Base-by-base conservation (phyloP, 805 yeast genomes). In the Maudiozyma turicensis region DNA sequence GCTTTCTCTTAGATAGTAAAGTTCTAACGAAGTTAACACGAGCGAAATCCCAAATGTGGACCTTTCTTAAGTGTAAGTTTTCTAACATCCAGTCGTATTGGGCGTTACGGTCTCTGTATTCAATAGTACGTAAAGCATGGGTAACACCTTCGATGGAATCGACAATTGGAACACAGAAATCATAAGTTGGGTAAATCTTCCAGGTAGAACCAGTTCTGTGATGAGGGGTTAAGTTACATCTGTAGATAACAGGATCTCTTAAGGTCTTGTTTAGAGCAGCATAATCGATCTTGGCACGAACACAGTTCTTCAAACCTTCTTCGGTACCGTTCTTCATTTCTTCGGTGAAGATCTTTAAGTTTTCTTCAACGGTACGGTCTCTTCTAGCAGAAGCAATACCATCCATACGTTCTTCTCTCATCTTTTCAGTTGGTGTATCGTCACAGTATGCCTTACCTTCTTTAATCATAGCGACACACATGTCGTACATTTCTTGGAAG, bases 391-490 rank as follows among this genome's bases (percentile, higher is more conserved):
- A 86, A 49, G 95, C 84, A 58, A 88, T 82, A 69, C 99, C 99
- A 55, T 88, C 96, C 86, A 87, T 88, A 78, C 99, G 86, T 76
- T 93, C 95, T 65, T 90, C 95, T 74, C 99, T 86, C 99, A 93
- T 93, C 68, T 79, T 76, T 64, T 91, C 98, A 60, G 81, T 80
- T 47, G 90, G 86, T 43, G 99, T 93, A 64, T 93, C 98, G 66
- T 93, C 99, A 75, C 95, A 86, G 74, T 93, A 93, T 42, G 99
- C 99, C 58, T 86, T 84, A 54, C 97, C 98, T 50, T 86, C 95
- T 71, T 87, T 86, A 75, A 93, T 93, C 81, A 91, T 69, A 66
- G 86, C 71, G 52, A 91, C 66, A 52, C 95, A 93, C 54, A 79
- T 75, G 32, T 88, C 91, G 70, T 86, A 90, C 96, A 93, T 90